phyloP scores from a whole-genome alignment of 176 grass and related monocot species.

The Oryza nivara region DNA sequence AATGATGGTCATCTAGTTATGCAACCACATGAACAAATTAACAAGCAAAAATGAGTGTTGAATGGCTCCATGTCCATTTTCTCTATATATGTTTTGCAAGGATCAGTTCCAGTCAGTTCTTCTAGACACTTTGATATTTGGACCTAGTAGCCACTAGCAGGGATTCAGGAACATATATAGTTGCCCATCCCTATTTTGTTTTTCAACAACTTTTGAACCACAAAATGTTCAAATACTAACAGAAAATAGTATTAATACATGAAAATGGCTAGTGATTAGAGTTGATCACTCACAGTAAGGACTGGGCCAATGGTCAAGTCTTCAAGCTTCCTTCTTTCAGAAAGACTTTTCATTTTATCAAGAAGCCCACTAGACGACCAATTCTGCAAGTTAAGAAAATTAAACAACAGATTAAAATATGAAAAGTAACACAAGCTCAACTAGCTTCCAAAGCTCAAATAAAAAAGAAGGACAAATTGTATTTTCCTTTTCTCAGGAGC shows the following conservation, averaged over 20 bases:
- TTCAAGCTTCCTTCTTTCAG: conserved; percentile 83
- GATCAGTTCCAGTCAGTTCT: background rate
- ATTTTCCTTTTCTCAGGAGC: background rate
- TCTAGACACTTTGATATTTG: conserved; percentile 20
- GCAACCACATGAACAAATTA: conserved; percentile 23
- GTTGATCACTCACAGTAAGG: conserved; percentile 75
- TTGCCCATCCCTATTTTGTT: background rate
- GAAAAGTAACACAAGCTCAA: background rate
- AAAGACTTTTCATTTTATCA: conserved; percentile 82
- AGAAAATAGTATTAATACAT: conserved; percentile 9
- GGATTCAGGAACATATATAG: background rate
- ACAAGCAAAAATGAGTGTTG: background rate
- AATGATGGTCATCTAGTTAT: background rate
- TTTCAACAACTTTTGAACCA: conserved; percentile 6
- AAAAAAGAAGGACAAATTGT: too few relatives aligned
- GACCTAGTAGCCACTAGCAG: background rate
- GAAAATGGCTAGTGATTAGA: background rate
- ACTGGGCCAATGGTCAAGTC: conserved; percentile 96
- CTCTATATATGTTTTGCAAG: background rate
- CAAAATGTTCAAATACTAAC: background rate
- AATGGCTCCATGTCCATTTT: background rate
- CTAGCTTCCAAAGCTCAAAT: background rate
- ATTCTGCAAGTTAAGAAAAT: conserved; percentile 66
- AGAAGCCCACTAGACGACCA: conserved; percentile 80
- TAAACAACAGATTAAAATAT: conserved; percentile 18